phyloP scores from a whole-genome alignment of 2,329 filamentous ascomycete species.

The Hansfordia pulvinata region DNA sequence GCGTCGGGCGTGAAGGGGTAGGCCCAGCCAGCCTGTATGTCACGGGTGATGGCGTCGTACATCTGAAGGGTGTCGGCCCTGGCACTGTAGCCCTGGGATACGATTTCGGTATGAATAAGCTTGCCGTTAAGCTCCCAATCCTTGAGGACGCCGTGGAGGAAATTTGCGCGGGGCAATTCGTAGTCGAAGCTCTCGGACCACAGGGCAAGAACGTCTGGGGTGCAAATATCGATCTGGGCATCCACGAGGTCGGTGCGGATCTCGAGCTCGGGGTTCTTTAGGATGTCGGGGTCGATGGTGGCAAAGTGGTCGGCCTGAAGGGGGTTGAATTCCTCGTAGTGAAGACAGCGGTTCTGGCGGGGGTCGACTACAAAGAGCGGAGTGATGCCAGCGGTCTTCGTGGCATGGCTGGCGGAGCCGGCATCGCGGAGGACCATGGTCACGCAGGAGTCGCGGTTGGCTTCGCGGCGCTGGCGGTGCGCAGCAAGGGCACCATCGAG shows the following conservation, averaged over 20 bases:
- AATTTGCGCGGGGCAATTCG: conserved; percentile 76
- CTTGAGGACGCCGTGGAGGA: conserved; percentile 83
- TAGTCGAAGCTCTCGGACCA: conserved; percentile 99
- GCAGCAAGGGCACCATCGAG: conserved; percentile 67
- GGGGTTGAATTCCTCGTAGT: conserved; percentile 84
- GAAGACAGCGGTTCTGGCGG: conserved; percentile 65
- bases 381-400: conserved; percentile 60
- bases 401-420: conserved; percentile 55
- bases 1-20: conserved; percentile 83
- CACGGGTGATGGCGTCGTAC: conserved; percentile 79
- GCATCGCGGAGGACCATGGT: conserved; percentile 81
- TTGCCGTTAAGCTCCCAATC: conserved; percentile 96
- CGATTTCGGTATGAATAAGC: conserved; percentile 83
- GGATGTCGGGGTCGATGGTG: conserved; percentile 65
- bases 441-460: conserved; percentile 94
- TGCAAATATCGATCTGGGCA: conserved; percentile 93
- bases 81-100: conserved; percentile 73
- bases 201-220: conserved; percentile 81
- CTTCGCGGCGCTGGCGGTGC: conserved; percentile 67
- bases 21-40: conserved; percentile 77
- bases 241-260: conserved; percentile 82
- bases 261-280: conserved; percentile 63
- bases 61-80: conserved; percentile 75
- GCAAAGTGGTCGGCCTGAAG: conserved; percentile 51
- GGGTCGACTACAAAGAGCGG: conserved; percentile 83